These are phyloP conservation scores for Aspergillus novoparasiticus DNA, from an alignment of 2,329 filamentous ascomycete genomes.

Conservation along the genomic window DNA sequence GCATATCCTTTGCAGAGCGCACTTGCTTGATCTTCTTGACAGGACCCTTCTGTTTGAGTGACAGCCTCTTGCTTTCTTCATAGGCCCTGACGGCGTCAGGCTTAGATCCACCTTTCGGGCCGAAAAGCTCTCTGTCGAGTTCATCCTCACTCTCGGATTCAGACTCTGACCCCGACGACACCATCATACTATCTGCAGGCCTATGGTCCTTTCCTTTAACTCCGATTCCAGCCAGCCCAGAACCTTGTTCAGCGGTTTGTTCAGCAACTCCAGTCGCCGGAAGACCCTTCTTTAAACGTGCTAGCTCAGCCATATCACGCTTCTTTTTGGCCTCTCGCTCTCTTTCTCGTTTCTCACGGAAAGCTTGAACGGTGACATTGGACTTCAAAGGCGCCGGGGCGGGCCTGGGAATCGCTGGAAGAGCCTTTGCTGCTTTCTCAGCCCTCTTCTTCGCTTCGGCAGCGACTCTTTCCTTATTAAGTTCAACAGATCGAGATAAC, in stretches of 20 bases:
- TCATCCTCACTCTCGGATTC: constrained; percentile 76
- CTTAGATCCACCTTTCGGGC: constrained; percentile 40
- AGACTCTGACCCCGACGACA: constrained; percentile 67
- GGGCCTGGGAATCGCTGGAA: constrained; percentile 29
- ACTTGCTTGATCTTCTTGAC: constrained; percentile 81
- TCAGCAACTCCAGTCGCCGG: constrained; percentile 54
- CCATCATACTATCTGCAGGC: constrained; percentile 82
- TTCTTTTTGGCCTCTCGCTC: constrained; percentile 75
- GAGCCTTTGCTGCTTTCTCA: constrained; percentile 27
- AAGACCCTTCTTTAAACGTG: constrained; percentile 62
- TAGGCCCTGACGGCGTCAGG: constrained; percentile 49
- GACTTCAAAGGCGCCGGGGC: constrained; percentile 31
- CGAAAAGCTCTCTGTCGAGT: constrained; percentile 70
- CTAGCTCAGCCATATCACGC: constrained; percentile 71
- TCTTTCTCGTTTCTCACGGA: constrained; percentile 73
- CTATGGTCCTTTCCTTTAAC: constrained; percentile 78
- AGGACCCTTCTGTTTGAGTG: constrained; percentile 66
- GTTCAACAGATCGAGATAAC: constrained; percentile 45
- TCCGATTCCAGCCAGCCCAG: constrained; percentile 72
- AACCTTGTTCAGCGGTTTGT: constrained; percentile 73
- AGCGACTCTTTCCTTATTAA: constrained; percentile 43
- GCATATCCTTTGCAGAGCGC: constrained; percentile 88
- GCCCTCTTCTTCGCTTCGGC: constrained; percentile 33
- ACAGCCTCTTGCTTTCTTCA: constrained; percentile 48
- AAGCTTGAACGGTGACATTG: constrained; percentile 52